Evolutionary conservation across 1,284 basidiomycete species (phyloP), one percentile per base, ranked within the genome.

Genomic region (Phellopilus nigrolimitatus): DNA sequence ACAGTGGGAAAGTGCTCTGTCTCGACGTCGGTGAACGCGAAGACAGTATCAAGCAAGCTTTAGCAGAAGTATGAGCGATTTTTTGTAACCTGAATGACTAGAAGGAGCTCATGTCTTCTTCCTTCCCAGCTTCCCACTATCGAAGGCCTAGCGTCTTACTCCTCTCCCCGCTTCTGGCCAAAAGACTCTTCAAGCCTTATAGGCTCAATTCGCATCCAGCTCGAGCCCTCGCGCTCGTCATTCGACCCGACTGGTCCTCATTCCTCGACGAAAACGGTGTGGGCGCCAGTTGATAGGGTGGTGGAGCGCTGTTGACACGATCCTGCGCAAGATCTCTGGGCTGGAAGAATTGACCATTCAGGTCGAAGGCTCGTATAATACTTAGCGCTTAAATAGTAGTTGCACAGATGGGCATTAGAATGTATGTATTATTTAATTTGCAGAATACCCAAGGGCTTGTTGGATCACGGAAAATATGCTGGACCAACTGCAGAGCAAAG

Each of bases 121-220:
- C 9, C 66, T 62, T 10, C 21, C 15, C 59, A 86, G 84, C 71
- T 87, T 6, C 63, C 70, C 0, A 65, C 67, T 4, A 71, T 95
- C 33, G 82, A 91, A 56, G 95, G 93, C 1, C 73, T 99, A 0
- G 80, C 76, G 0, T 88, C 88, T 1, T 97, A 88, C 67, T 83
- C 82, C 1, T 74, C 78, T 1, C 84, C 95, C 0, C 80, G 92
- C 13, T 97, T 99, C 69, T 99, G 97, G 97, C 94, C 95, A 0
- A 93, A 97, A 67, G 95, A 97, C 65, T 80, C 89, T 2, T 78
- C 80, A 8, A 84, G 81, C 40, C 65, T 97, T 28, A 83, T 97
- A 59, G 95, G 95, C 15, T 91, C 91, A 1, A 91, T 99, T 53
- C 91, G 91, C 64, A 79, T 97, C 41, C 89, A 91, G 60, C 72